Evolutionary conservation across 768 basidiomycete genomes (phyloP).

Genomic region (Erythrobasidium yunnanense): DNA sequence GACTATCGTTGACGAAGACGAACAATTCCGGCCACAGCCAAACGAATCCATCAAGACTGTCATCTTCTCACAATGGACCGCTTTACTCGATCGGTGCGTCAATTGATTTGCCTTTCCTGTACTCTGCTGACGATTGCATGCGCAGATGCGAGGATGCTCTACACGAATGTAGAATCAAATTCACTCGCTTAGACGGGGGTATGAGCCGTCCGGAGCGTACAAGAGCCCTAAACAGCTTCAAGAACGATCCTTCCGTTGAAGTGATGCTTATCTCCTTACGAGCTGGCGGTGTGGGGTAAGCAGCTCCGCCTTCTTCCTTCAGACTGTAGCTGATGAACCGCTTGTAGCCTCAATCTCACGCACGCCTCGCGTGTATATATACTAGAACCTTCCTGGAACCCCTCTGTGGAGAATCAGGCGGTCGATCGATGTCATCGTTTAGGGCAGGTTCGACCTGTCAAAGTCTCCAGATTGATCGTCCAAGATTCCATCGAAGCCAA

Average conservation of each 20-base stretch:
- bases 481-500: conserved; percentile 86
- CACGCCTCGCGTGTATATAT: conserved; percentile 86
- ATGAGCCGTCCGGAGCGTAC: conserved; percentile 95
- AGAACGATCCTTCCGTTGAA: conserved; percentile 79
- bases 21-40: conserved; percentile 30
- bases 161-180: conserved; percentile 77
- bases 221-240: conserved; percentile 81
- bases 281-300: conserved; percentile 75
- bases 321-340: background rate
- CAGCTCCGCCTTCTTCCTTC: background rate
- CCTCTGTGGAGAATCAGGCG: conserved; percentile 21
- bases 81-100: conserved; percentile 32
- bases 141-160: conserved; percentile 46
- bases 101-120: conserved; percentile 49
- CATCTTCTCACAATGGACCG: conserved; percentile 63
- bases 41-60: conserved; percentile 61
- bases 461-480: conserved; percentile 85
- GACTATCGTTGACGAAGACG: conserved; percentile 42
- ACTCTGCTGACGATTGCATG: conserved; percentile 74
- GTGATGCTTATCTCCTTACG: conserved; percentile 90
- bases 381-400: conserved; percentile 47
- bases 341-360: conserved; percentile 67
- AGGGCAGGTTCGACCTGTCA: conserved; percentile 84
- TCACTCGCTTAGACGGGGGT: conserved; percentile 86
- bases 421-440: conserved; percentile 70